Base-by-base conservation (phyloP, 331 rosid species). In the Malus hybrid region DNA sequence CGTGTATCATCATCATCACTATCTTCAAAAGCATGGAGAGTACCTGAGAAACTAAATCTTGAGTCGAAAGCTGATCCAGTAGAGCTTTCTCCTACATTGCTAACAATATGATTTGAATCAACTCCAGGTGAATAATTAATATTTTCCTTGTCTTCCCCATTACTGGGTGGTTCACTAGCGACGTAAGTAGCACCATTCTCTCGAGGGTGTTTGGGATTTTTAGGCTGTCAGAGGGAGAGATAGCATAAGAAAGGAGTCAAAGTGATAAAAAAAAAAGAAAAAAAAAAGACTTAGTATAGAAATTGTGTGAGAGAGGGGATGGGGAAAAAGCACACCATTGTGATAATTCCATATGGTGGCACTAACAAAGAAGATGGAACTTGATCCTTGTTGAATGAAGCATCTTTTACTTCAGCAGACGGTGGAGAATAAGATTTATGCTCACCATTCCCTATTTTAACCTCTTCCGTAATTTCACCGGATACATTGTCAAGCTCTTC, bases 21-120 rank as follows among this genome's bases (percentile, higher is more conserved):
- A 33, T 76, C 97, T 29, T 86, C 90, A 24, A 48, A 70, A 24
- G 76, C 78, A 10, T 60, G 44, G 9, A 80, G 65, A 27, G 72
- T 31, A 65, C 90, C 92, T 31, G 87, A 65, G 83, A 88, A 81
- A 77, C 85, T 85, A 77, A 83, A 92, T 73, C 83, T 77, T 66
- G 91, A 73, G 24, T 79, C 89, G 22, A 66, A 74, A 57, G 86
- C 73, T 57, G 88, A 69, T 73, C 55, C 59, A 14, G 73, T 44
- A 48, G 59, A 32, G 34, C 39, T 48, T 55, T 85, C 80, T 69
- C 73, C 73, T 4, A 29, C 55, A 54, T 69, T 82, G 64, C 73
- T 68, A 31, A 44, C 72, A n/a, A 5, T 77, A 76, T 78, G 71
- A 56, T 62, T 39, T 71, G 80, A 73, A 76, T 69, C 84, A 44